phyloP scores from a whole-genome alignment of 495 filamentous ascomycete species.

The Aeminium ludgeri region DNA sequence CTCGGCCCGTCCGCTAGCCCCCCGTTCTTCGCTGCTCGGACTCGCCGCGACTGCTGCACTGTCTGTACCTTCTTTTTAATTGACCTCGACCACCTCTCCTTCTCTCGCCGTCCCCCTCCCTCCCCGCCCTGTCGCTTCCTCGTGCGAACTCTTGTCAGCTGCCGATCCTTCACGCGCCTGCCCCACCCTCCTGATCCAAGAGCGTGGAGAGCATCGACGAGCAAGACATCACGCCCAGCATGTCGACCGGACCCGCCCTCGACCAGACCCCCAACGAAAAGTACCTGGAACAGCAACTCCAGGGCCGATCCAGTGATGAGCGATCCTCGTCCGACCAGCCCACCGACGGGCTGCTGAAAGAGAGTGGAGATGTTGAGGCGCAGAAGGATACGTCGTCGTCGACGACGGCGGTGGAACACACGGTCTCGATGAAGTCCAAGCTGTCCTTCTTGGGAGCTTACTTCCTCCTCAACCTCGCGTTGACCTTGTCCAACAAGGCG shows the following conservation, averaged over 20 bases:
- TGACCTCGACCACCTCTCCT: not conserved
- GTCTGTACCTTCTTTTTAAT: not conserved
- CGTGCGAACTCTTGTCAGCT: not conserved
- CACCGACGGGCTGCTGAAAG: conserved; percentile 1
- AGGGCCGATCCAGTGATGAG: not conserved
- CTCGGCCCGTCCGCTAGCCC: not conserved
- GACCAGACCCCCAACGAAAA: too few relatives aligned
- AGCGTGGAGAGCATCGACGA: too few relatives aligned
- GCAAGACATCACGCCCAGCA: too few relatives aligned
- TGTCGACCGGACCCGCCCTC: too few relatives aligned
- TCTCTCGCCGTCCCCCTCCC: not conserved
- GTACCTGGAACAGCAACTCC: too few relatives aligned
- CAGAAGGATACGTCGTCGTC: not conserved
- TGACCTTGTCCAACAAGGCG: conserved; percentile 40
- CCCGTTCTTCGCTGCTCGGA: not conserved
- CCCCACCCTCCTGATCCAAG: not conserved
- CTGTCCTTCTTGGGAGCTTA: conserved; percentile 28
- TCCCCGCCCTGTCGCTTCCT: not conserved
- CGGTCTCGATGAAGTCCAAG: conserved; percentile 25
- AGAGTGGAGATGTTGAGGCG: conserved; percentile 34
- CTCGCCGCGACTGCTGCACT: too few relatives aligned
- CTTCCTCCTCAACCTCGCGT: conserved; percentile 34
- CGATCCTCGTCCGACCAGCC: too few relatives aligned
- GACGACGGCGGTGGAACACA: conserved; percentile 7
- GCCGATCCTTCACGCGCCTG: not conserved